Evolutionary conservation across 2,329 filamentous ascomycete genomes (phyloP).

Genomic region (Blumeriella jaapii): DNA sequence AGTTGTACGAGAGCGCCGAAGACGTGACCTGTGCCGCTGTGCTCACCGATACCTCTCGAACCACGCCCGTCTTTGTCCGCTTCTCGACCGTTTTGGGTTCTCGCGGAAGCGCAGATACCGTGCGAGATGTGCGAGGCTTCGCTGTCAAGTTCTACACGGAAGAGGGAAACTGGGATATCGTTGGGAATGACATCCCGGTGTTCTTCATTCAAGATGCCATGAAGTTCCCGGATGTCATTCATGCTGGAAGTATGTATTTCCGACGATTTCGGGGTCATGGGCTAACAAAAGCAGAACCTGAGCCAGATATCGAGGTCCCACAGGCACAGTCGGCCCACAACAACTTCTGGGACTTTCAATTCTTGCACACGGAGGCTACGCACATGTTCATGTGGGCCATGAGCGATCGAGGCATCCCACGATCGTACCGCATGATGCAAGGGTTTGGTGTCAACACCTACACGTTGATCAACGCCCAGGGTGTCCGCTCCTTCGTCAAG

Average conservation of each 20-base stretch:
- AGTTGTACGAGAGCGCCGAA: constrained; percentile 47
- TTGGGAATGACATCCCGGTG: constrained; percentile 64
- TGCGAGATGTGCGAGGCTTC: constrained; percentile 74
- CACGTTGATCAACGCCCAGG: constrained; percentile 54
- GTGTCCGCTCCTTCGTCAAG: constrained; percentile 63
- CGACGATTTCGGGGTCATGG: constrained; percentile 25
- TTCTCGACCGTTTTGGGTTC: constrained; percentile 72
- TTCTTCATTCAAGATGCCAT: constrained; percentile 69
- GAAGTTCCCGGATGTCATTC: constrained; percentile 59
- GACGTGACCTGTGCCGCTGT: constrained; percentile 54
- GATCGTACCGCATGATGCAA: constrained; percentile 75
- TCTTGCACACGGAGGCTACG: constrained; percentile 56
- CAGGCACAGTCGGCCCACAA: constrained; percentile 62
- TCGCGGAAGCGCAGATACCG: constrained; percentile 66
- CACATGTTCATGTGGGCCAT: constrained; percentile 75
- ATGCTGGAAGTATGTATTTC: constrained; percentile 29
- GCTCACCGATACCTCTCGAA: constrained; percentile 55
- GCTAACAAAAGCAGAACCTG: constrained; percentile 46
- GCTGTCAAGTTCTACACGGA: constrained; percentile 68
- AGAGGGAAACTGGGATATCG: constrained; percentile 67
- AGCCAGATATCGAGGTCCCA: constrained; percentile 59
- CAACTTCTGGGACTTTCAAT: constrained; percentile 69
- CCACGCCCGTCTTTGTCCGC: constrained; percentile 57
- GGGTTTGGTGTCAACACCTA: constrained; percentile 78
- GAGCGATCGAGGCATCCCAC: constrained; percentile 62